Base-by-base conservation (phyloP, 2,329 filamentous ascomycete genomes). In the Fusarium buharicum region DNA sequence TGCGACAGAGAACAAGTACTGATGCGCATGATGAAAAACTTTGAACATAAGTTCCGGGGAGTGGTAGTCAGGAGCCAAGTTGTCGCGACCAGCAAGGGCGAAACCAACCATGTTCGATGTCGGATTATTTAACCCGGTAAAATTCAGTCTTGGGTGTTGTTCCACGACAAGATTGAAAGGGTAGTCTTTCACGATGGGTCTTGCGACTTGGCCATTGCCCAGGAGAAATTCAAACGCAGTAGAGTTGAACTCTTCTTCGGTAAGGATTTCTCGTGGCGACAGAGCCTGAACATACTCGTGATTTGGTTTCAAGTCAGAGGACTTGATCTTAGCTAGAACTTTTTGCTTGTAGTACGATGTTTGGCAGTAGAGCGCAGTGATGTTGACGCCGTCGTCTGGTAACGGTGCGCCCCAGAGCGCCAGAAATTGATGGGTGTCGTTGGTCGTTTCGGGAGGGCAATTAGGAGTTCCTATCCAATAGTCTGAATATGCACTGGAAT, bases 331-430 rank as follows among this genome's bases (percentile, higher is more conserved):
- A 0, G 80, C 78, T 0, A 70, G 66, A 0, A 83, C 81, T 0
- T 72, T 12, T 34, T 84, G 81, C n/a, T 75, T 72, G 44, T 76
- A 79, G 51, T 86, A 87, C 0, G 30, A 62, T 0, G 81, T 55
- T 18, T 78, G 68, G 43, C 82, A 84, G 43, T 78, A 84, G 0
- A 79, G 18, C 0, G 75, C 74, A 0, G 76, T 79, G 0, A 76
- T 53, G 7, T 71, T 65, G n/a, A n/a, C n/a, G n/a, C n/a, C n/a
- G 18, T 40, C 10, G 6, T 33, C 28, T 4, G 12, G n/a, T 4
- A 43, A 8, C 9, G 44, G 27, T 11, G 46, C 55, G 3, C 44
- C 43, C 68, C 70, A 74, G 0, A 70, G 51, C 0, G 75, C 73
- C 1, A 77, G 56, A 6, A 81, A 83, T 1, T 77, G 78, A 17